These are phyloP conservation scores for Aphanomyces euteiches DNA, from an alignment of 352 stramenopile genomes.

Conservation along the genomic window DNA sequence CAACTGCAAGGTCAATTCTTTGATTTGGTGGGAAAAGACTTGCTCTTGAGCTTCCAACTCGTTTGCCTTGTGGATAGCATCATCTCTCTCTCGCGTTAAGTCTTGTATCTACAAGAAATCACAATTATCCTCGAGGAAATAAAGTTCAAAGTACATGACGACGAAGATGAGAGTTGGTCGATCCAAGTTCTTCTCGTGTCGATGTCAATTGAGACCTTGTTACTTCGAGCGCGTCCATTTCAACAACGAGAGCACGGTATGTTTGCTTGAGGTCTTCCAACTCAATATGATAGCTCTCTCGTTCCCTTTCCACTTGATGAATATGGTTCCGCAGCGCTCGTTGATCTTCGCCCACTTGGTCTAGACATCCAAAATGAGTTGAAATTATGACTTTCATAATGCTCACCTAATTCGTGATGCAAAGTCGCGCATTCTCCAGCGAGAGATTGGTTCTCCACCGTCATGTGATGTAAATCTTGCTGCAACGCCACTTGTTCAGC, in stretches of 20 bases:
- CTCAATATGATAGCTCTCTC: constrained; percentile 69
- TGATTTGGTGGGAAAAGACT: constrained; percentile 78
- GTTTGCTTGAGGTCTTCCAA: constrained; percentile 70
- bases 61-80: constrained; percentile 51
- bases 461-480: constrained; percentile 86
- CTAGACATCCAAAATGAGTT: constrained; percentile 1
- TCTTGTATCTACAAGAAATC: constrained; percentile 39
- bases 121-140: not conserved
- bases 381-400: not conserved
- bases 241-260: constrained; percentile 65
- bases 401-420: constrained; percentile 37
- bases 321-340: constrained; percentile 56
- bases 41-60: constrained; percentile 49
- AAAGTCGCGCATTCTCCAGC: constrained; percentile 70
- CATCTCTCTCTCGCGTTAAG: constrained; percentile 52
- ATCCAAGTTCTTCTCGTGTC: constrained; percentile 53
- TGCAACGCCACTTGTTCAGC: constrained; percentile 58
- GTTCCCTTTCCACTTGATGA: constrained; percentile 57
- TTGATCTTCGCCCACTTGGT: constrained; percentile 39
- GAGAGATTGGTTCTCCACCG: constrained; percentile 79
- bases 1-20: constrained; percentile 70
- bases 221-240: constrained; percentile 67
- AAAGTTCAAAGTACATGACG: constrained; percentile 25
- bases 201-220: constrained; percentile 50
- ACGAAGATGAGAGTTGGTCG: constrained; percentile 64